Conservation (phyloP, 306 rosid genomes). For the Medicago arabica region DNA sequence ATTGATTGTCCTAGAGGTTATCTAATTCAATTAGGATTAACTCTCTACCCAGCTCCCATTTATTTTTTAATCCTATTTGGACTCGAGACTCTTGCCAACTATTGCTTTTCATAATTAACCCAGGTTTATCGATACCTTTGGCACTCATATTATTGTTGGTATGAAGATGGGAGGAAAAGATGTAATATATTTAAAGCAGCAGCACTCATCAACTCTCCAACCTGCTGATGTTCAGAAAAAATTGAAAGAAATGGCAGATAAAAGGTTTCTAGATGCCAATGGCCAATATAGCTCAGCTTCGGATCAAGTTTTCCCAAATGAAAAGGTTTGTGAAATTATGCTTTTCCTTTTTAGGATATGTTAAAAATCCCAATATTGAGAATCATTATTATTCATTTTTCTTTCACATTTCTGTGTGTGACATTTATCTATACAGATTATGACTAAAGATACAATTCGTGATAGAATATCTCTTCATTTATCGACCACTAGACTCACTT, state of each 20-base stretch:
- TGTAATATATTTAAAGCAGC: conserved; percentile 94
- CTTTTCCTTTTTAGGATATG: conserved; percentile 30
- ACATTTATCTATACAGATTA: conserved; percentile 5
- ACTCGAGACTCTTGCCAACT: conserved; percentile 39
- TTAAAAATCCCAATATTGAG: conserved; percentile 19
- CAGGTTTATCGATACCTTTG: conserved; percentile 91
- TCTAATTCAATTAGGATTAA: conserved; percentile 20
- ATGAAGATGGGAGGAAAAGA: conserved; percentile 99
- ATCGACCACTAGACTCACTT: conserved; percentile 1
- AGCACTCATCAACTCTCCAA: conserved; percentile 87
- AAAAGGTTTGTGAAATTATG: conserved; percentile 58
- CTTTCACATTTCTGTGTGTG: conserved; percentile 3
- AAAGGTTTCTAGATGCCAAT: conserved; percentile 71
- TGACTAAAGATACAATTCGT: background rate
- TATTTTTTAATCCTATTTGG: conserved; percentile 16
- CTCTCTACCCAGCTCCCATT: conserved; percentile 8
- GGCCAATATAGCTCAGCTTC: conserved; percentile 62
- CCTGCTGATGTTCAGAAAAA: conserved; percentile 88
- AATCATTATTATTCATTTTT: conserved; percentile 25
- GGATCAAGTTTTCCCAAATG: conserved; percentile 68
- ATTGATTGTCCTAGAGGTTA: conserved; percentile 23
- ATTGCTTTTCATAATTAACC: conserved; percentile 33
- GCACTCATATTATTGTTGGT: conserved; percentile 94
- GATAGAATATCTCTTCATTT: background rate
- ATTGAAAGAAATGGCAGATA: conserved; percentile 91